Evolutionary conservation across 1,284 basidiomycete species (phyloP).

Genomic region (Apiotrichum mycotoxinovorans): DNA sequence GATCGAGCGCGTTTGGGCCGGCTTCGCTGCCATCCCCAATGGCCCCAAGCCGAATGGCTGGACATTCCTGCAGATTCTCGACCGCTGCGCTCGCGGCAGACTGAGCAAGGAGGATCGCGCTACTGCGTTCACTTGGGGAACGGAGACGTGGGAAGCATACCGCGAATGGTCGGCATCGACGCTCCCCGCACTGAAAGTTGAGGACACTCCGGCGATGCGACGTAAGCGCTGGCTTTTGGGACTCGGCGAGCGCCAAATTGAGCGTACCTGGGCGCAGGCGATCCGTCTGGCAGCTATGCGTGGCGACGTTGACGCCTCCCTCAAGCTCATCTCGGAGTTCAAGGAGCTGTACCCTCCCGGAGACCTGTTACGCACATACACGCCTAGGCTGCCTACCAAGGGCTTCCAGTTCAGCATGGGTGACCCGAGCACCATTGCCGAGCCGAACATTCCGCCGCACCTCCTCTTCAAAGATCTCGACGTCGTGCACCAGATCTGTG

Average conservation of each 20-base stretch:
- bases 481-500: conserved; percentile 42
- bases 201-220: not conserved
- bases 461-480: conserved; percentile 44
- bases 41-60: conserved; percentile 54
- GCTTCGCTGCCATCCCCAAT: conserved; percentile 39
- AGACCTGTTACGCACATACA: conserved; percentile 26
- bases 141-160: conserved; percentile 37
- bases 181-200: not conserved
- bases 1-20: conserved; percentile 33
- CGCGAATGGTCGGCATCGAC: conserved; percentile 11
- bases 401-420: conserved; percentile 32
- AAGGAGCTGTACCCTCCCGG: conserved; percentile 33
- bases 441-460: conserved; percentile 47
- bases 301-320: conserved; percentile 11
- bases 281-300: conserved; percentile 38
- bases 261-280: conserved; percentile 35
- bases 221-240: conserved; percentile 30
- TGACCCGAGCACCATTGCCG: conserved; percentile 28
- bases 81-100: conserved; percentile 56
- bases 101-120: conserved; percentile 20
- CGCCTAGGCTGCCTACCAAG: conserved; percentile 12
- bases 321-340: conserved; percentile 34
- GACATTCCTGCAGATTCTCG: conserved; percentile 64
- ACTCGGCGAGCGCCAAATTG: conserved; percentile 39
- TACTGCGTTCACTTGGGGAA: conserved; percentile 26